Base-by-base conservation (phyloP, 257 asterid genomes). In the Solanum chmielewskii region DNA sequence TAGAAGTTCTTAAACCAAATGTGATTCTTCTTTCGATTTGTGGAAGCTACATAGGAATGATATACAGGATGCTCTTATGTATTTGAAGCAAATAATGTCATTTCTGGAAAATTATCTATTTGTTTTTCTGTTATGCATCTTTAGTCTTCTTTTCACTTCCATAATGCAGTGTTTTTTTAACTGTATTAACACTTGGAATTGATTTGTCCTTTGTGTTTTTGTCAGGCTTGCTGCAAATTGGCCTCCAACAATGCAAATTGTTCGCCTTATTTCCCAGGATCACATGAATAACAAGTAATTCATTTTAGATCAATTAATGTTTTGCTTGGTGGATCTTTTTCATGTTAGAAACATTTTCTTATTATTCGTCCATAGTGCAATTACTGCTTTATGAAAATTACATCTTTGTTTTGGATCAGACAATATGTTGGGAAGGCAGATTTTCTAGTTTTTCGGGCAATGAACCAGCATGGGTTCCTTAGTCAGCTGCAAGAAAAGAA, bases 391-490 rank as follows among this genome's bases (percentile, higher is more conserved):
- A 29, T 80, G 66, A 80, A 47, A 80, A 16, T 80, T 45, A 29
- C 85, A 80, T 45, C 11, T 82, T 74, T 80, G 77, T 90, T 47
- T 80, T 80, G n/a, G 37, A 88, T 82, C 85, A 97, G 99, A 94
- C 99, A 96, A 88, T 95, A 97, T 89, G 98, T 93, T 60, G 99
- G 99, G 59, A 97, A 96, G 91, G 99, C 98, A 62, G 99, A 97
- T 91, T 97, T 95, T 88, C 92, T 97, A 75, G 99, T 97, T 88
- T 97, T 97, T 85, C 96, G 99, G 86, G 99, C 99, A 47, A 96
- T 97, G 98, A 95, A 96, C 91, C 99, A 97, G 89, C 99, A 97
- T 88, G 99, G 99, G 52, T 97, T 97, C 92, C 98, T 97, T n/a
- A 98, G 98, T 83, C 99, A 96, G 91, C 96, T 97, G 82, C 99